Evolutionary conservation across 805 yeast species (phyloP).

Genomic region (Tanozyma kutaoensis): DNA sequence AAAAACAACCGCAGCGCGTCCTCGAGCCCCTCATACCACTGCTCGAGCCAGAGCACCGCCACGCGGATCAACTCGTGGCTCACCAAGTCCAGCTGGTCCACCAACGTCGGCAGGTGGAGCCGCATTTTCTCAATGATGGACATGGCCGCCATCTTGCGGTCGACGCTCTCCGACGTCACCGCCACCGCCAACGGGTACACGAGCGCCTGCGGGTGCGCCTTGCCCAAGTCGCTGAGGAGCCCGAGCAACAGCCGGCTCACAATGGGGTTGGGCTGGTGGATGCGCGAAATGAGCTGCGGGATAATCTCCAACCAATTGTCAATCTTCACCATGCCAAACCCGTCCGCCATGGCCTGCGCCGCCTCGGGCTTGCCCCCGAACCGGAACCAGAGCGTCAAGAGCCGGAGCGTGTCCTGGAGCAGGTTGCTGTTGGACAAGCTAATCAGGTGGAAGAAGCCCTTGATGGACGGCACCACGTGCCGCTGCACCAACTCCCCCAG

Average conservation of each 20-base stretch:
- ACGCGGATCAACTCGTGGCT: constrained; percentile 87
- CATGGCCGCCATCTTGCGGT: constrained; percentile 83
- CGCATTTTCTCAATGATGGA: constrained; percentile 89
- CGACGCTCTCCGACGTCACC: constrained; percentile 81
- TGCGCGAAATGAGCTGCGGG: constrained; percentile 91
- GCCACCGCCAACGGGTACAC: constrained; percentile 95
- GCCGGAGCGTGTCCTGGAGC: constrained; percentile 80
- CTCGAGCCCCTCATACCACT: constrained; percentile 96
- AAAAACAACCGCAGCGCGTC: constrained; percentile 90
- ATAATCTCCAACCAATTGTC: constrained; percentile 94
- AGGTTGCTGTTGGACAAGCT: constrained; percentile 79
- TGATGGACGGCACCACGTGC: constrained; percentile 92
- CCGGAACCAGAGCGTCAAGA: constrained; percentile 88
- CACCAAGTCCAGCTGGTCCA: constrained; percentile 89
- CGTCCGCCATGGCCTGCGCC: constrained; percentile 80
- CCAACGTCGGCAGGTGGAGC: constrained; percentile 69
- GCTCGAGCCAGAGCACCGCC: constrained; percentile 94
- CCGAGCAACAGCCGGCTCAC: constrained; percentile 75
- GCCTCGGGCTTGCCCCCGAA: constrained; percentile 93
- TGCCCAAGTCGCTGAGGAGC: constrained; percentile 74
- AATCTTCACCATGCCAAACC: constrained; percentile 75
- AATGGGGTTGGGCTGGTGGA: constrained; percentile 84
- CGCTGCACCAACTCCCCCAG: constrained; percentile 25
- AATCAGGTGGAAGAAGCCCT: constrained; percentile 91
- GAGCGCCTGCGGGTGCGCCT: constrained; percentile 93